Percentiles rank a stretch among this genome's conserved stretches.
Evolutionary conservation across 257 asterid genomes (phyloP).

Genomic region (Solanum infundibuliforme): DNA sequence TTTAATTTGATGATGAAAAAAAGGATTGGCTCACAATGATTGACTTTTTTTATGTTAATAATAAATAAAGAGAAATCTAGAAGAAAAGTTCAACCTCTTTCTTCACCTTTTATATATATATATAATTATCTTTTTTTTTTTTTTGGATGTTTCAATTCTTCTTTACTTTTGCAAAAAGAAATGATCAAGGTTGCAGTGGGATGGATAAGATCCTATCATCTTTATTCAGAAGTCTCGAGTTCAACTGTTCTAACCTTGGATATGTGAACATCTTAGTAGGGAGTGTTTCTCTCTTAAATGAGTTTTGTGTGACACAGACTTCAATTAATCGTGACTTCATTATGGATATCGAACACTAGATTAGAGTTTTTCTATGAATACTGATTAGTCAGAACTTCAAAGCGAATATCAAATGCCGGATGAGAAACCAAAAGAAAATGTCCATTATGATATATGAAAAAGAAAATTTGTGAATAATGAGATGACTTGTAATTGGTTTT

Average conservation of each 20-base stretch:
- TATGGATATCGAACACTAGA: neutral
- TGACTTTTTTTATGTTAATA: neutral
- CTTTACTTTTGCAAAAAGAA: neutral
- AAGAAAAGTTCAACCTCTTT: neutral
- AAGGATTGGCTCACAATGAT: neutral
- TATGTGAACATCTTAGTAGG: neutral
- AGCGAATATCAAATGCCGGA: neutral
- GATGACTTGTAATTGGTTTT: neutral
- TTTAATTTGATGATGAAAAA: conserved; percentile 15
- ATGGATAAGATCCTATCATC: neutral
- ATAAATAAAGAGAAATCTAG: neutral
- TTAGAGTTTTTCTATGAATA: neutral
- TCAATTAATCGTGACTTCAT: neutral
- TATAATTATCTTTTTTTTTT: too few species aligned
- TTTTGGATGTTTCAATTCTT: neutral
- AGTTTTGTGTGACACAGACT: accelerated
- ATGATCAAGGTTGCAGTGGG: neutral
- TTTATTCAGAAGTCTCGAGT: neutral
- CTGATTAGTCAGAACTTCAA: too few species aligned
- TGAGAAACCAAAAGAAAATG: neutral
- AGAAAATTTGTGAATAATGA: neutral
- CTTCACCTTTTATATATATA: neutral
- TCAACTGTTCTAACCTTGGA: accelerated
- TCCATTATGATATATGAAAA: neutral
- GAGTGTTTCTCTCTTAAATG: neutral